phyloP scores from a whole-genome alignment of 1,139 yeast species.

The Magnusiomyces starmeri region DNA sequence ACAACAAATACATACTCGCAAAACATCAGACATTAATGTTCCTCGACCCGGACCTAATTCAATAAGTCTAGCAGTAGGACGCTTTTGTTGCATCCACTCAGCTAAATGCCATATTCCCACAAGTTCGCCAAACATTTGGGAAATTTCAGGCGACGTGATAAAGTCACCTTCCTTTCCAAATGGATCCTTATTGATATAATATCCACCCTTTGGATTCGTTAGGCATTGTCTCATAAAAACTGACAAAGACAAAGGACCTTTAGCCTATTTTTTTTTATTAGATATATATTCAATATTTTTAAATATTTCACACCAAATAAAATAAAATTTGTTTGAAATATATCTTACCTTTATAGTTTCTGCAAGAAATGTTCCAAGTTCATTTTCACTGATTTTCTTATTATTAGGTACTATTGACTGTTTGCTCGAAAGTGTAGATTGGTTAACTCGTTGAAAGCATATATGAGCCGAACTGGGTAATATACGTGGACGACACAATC shows the following conservation, averaged over 20 bases:
- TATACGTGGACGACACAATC: too few species aligned
- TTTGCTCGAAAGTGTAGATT: not conserved
- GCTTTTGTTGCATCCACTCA: slow-evolving; percentile 53
- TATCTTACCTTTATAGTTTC: slow-evolving; percentile 13
- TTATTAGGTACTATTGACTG: not conserved
- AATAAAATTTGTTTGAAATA: not conserved
- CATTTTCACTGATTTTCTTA: slow-evolving; percentile 11
- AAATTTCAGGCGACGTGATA: slow-evolving; percentile 79
- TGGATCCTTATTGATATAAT: slow-evolving; percentile 74
- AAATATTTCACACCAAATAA: not conserved
- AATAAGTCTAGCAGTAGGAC: slow-evolving; percentile 52
- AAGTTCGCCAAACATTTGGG: slow-evolving; percentile 83
- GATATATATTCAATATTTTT: not conserved
- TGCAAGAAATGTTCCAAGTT: slow-evolving; percentile 15
- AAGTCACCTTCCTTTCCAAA: slow-evolving; percentile 67
- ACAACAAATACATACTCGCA: slow-evolving; percentile 38
- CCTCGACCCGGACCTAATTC: slow-evolving; percentile 90
- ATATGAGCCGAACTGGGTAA: too few species aligned
- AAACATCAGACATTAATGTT: slow-evolving; percentile 62
- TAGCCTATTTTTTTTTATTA: slow-evolving; percentile 34
- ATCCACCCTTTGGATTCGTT: slow-evolving; percentile 71
- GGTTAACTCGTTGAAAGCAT: too few species aligned
- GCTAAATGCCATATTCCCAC: slow-evolving; percentile 60
- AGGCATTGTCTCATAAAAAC: slow-evolving; percentile 78
- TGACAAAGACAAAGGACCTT: slow-evolving; percentile 71